A percentile compares a stretch with the other conserved stretches of the same genome.
Evolutionary conservation across 1,284 basidiomycete species (phyloP).

Genomic region (Ganoderma sinense): DNA sequence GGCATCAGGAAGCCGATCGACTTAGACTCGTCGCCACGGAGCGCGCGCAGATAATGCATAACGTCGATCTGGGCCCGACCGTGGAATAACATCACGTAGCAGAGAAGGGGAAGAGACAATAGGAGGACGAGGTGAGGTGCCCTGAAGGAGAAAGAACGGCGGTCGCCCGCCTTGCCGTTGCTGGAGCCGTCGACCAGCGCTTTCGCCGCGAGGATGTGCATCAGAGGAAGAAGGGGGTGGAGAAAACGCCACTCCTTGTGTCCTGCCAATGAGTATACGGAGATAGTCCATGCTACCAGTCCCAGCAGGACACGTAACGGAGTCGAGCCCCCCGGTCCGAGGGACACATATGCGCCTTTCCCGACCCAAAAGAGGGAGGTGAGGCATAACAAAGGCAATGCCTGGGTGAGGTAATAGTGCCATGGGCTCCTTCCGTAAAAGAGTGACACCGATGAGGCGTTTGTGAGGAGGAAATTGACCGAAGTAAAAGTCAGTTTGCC

Average conservation of each 20-base stretch:
- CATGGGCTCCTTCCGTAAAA: slow-evolving; percentile 92
- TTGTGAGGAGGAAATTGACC: slow-evolving; percentile 83
- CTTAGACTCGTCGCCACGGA: slow-evolving; percentile 56
- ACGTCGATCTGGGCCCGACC: slow-evolving; percentile 82
- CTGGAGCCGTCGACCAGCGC: slow-evolving; percentile 63
- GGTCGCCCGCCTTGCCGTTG: slow-evolving; percentile 15
- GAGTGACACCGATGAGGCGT: slow-evolving; percentile 84
- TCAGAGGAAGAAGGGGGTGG: slow-evolving; percentile 89
- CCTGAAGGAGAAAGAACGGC: slow-evolving; percentile 25
- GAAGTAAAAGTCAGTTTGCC: slow-evolving; percentile 76
- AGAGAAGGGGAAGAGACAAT: slow-evolving; percentile 62
- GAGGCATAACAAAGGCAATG: slow-evolving; percentile 82
- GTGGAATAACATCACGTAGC: slow-evolving; percentile 80
- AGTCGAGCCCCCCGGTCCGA: slow-evolving; percentile 29
- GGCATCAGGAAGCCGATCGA: slow-evolving; percentile 92
- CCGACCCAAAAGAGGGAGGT: slow-evolving; percentile 78
- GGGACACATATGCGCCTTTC: slow-evolving; percentile 59
- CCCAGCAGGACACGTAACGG: slow-evolving; percentile 56
- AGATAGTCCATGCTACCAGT: slow-evolving; percentile 70
- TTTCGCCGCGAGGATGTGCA: slow-evolving; percentile 83
- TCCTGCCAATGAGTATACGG: slow-evolving; percentile 79
- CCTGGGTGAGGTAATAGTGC: slow-evolving; percentile 93
- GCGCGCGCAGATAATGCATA: slow-evolving; percentile 64
- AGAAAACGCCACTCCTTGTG: slow-evolving; percentile 99
- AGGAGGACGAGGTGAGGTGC: slow-evolving; percentile 54